phyloP scores from a whole-genome alignment of 495 filamentous ascomycete species.

The Hypoxylon lenormandii region DNA sequence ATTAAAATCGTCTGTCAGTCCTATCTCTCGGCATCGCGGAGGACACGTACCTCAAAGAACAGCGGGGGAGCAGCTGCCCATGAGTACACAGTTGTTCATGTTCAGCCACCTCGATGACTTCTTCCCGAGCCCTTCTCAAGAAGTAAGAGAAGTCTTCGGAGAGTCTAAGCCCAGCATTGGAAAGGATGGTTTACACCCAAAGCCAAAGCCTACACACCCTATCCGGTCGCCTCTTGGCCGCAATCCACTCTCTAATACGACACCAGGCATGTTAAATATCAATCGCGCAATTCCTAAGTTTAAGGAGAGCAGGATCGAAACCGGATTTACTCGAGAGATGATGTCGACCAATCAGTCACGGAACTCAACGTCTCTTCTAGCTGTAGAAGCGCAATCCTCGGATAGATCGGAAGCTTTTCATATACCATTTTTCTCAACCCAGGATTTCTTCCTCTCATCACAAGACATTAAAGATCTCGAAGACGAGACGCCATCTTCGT shows the following conservation, averaged over 20 bases:
- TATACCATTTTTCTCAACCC: slow-evolving; percentile 57
- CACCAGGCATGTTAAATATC: background rate
- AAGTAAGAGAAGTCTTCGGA: slow-evolving; percentile 58
- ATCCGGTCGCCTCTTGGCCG: slow-evolving; percentile 4
- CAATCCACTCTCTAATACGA: background rate
- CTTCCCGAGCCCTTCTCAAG: slow-evolving; percentile 63
- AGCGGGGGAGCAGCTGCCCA: slow-evolving; percentile 38
- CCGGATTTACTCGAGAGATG: background rate
- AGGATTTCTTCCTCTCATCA: slow-evolving; percentile 60
- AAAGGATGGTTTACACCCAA: background rate
- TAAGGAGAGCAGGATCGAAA: background rate
- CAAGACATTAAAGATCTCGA: slow-evolving; percentile 63
- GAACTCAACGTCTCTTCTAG: background rate
- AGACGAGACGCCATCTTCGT: slow-evolving; percentile 35
- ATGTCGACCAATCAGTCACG: background rate
- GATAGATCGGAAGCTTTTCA: slow-evolving; percentile 28
- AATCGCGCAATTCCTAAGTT: background rate
- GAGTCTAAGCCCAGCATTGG: slow-evolving; percentile 32
- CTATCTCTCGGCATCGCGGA: background rate
- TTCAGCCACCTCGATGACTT: slow-evolving; percentile 61
- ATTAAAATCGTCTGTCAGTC: slow-evolving; percentile 1
- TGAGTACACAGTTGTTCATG: slow-evolving; percentile 61
- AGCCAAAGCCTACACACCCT: background rate
- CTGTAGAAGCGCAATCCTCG: slow-evolving; percentile 8
- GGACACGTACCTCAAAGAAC: background rate